Evolutionary conservation across 1,284 basidiomycete species (phyloP), one percentile per base, ranked within the genome.

Genomic region (Macrocybe sp.): DNA sequence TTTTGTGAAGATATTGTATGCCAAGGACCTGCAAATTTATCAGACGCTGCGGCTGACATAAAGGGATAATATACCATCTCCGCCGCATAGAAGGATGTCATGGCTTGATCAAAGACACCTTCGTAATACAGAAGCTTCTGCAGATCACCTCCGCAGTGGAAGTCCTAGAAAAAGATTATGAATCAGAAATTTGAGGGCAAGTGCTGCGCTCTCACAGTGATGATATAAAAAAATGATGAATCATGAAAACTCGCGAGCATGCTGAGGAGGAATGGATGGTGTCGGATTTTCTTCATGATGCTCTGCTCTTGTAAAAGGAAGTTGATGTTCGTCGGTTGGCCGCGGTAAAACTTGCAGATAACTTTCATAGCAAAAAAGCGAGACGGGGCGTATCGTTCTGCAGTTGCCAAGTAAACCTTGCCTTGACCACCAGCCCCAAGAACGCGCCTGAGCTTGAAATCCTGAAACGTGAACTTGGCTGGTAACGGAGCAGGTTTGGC

Each of bases 371-470:
- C 56, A 14, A 49, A 49, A 9, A 55, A 22, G 35, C n/a, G 34
- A 12, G 44, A 46, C 29, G 28, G 14, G 2, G 10, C 39, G 8
- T 37, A 35, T 29, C 47, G 37, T 7, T 51, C 41, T 31, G 39
- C 29, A 8, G 12, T 49, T 9, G 58, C 56, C 4, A 58, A 45
- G 28, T 60, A 60, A 7, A 60, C 58, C 30, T 52, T 50, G 7
- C 58, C 58, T 45, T 60, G 58, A 2, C 52, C 53, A 7, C 56
- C 58, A 11, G 49, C 41, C 11, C 56, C 57, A 6, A 58, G 42
- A 28, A 55, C 37, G 16, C 52, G 49, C 22, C 39, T 51, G 10
- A 60, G 39, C 16, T 35, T 31, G 37, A 57, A 55, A 16, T 55
- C 47, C 4, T 39, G 29, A 31, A 51, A 37, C 3, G 11, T 10